These are phyloP conservation scores for Cladophialophora exuberans DNA, from an alignment of 2,329 filamentous ascomycete genomes.

Conservation along the genomic window DNA sequence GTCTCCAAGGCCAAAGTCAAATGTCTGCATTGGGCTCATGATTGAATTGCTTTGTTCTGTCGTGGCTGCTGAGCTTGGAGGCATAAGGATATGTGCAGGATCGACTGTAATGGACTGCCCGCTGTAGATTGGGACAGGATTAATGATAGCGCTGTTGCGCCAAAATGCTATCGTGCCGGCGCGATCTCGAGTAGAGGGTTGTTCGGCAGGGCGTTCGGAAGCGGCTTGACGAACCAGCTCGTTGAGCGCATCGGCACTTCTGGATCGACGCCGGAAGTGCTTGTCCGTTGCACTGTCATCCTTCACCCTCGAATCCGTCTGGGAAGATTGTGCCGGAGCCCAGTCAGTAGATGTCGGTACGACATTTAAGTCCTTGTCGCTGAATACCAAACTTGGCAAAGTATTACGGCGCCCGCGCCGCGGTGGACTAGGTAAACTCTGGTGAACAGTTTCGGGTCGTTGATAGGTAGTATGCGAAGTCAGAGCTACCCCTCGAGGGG, in stretches of 20 bases:
- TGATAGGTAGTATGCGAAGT: constrained; percentile 26
- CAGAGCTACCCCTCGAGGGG: constrained; percentile 25
- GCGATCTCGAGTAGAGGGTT: constrained; percentile 43
- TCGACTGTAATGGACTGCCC: constrained; percentile 27
- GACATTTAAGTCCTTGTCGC: constrained; percentile 40
- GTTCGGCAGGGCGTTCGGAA: constrained; percentile 44
- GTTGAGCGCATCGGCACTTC: constrained; percentile 47
- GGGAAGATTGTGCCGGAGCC: background rate
- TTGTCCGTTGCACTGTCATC: constrained; percentile 24
- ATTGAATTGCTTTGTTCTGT: constrained; percentile 16
- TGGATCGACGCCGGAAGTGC: constrained; percentile 46
- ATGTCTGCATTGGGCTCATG: constrained; percentile 27
- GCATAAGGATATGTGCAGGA: constrained; percentile 14
- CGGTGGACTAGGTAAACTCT: constrained; percentile 9
- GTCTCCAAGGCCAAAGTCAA: constrained; percentile 36
- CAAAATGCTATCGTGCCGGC: constrained; percentile 46
- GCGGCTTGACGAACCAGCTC: constrained; percentile 37
- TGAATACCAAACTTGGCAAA: constrained; percentile 48
- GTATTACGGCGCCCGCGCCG: constrained; percentile 43
- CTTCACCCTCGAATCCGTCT: constrained; percentile 9
- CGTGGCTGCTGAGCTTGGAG: constrained; percentile 8
- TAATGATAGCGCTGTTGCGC: constrained; percentile 40
- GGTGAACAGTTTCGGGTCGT: constrained; percentile 11
- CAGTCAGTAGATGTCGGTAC: constrained; percentile 8
- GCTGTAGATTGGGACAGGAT: constrained; percentile 31